These are phyloP conservation scores for Phytophthora idaei DNA, from an alignment of 352 stramenopile species.

Conservation along the genomic window DNA sequence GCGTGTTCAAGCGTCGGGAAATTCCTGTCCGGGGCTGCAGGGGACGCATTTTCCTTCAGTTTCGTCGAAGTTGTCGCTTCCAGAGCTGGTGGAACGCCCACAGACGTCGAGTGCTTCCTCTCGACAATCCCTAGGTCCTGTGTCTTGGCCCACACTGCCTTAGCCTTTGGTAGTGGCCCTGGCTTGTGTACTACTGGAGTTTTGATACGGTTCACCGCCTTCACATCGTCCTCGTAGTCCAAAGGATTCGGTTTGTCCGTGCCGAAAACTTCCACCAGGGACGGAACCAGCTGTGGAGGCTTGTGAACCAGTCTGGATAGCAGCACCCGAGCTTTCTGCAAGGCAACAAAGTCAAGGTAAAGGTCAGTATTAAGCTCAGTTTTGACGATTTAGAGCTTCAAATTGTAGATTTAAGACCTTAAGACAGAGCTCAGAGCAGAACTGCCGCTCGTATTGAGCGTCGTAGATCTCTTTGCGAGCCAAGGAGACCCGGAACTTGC, in stretches of 20 bases:
- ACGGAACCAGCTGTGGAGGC: slow-evolving; percentile 84
- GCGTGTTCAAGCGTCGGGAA: slow-evolving; percentile 68
- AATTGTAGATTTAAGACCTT: slow-evolving; percentile 44
- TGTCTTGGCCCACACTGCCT: slow-evolving; percentile 79
- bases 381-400: neutral
- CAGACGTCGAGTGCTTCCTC: slow-evolving; percentile 40
- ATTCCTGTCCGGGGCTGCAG: slow-evolving; percentile 40
- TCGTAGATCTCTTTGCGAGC: slow-evolving; percentile 82
- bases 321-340: slow-evolving; percentile 75
- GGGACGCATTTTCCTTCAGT: slow-evolving; percentile 55
- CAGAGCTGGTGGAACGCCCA: slow-evolving; percentile 31
- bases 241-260: slow-evolving; percentile 76
- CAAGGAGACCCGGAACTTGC: slow-evolving; percentile 80
- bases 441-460: slow-evolving; percentile 79
- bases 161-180: slow-evolving; percentile 47
- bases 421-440: slow-evolving; percentile 73
- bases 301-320: slow-evolving; percentile 71
- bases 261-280: slow-evolving; percentile 79
- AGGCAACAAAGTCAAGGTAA: slow-evolving; percentile 5
- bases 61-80: slow-evolving; percentile 15
- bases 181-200: slow-evolving; percentile 1
- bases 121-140: slow-evolving; percentile 73
- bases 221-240: slow-evolving; percentile 54
- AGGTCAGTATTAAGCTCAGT: neutral
- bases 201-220: slow-evolving; percentile 8